A percentile compares a stretch with the other conserved stretches of the same genome.
Conservation (phyloP, 2,329 filamentous ascomycete genomes). For the Helminthosporium solani region DNA sequence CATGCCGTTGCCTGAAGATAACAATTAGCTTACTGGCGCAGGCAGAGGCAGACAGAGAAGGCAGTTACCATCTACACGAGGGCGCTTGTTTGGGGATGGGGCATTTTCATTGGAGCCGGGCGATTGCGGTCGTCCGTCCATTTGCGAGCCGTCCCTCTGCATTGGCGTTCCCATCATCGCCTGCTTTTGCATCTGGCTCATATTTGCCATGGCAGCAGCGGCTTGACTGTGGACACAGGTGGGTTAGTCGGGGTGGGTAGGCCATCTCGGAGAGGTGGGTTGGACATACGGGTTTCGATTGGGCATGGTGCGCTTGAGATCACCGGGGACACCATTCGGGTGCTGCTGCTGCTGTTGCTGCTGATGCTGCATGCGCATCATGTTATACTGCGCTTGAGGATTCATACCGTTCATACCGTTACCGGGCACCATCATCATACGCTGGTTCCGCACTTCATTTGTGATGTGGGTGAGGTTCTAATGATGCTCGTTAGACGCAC, state of each 20-base stretch:
- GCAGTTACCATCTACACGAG: slow-evolving; percentile 69
- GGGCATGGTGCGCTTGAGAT: slow-evolving; percentile 74
- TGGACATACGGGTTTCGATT: slow-evolving; percentile 67
- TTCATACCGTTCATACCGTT: slow-evolving; percentile 19
- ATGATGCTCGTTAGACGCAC: slow-evolving; percentile 36
- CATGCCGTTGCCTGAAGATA: slow-evolving; percentile 72
- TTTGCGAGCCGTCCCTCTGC: slow-evolving; percentile 81
- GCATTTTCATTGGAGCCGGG: slow-evolving; percentile 83
- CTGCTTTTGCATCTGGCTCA: slow-evolving; percentile 57
- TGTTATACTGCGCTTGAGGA: slow-evolving; percentile 47
- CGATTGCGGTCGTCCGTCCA: slow-evolving; percentile 78
- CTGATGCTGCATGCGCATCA: slow-evolving; percentile 62
- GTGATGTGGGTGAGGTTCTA: slow-evolving; percentile 69
- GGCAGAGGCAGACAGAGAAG: background rate
- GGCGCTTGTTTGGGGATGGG: slow-evolving; percentile 88
- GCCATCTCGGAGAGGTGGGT: background rate
- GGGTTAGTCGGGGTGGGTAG: background rate
- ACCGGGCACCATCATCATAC: slow-evolving; percentile 75
- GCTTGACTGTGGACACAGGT: slow-evolving; percentile 16
- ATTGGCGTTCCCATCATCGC: slow-evolving; percentile 70
- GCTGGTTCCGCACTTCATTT: slow-evolving; percentile 66
- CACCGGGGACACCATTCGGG: slow-evolving; percentile 61
- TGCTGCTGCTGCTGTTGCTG: slow-evolving; percentile 19
- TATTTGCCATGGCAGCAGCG: slow-evolving; percentile 60
- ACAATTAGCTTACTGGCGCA: slow-evolving; percentile 48